Base-by-base conservation (phyloP, 495 filamentous ascomycete species). In the Penicillium taxi region DNA sequence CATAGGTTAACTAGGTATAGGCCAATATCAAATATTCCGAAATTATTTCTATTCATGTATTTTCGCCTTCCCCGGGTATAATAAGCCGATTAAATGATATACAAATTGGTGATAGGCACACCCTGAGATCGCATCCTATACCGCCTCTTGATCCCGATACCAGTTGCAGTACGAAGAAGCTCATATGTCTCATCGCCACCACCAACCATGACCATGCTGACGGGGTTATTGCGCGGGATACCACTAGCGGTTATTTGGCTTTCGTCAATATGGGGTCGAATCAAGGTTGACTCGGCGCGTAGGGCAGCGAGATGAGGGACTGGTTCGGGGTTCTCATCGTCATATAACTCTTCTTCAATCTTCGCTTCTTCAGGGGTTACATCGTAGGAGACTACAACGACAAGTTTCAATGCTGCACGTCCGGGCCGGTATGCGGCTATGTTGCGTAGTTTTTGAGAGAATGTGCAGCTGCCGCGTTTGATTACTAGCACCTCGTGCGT, bases 51-150 rank as follows among this genome's bases (percentile, higher is more conserved):
- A n/a, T 16, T 24, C 32, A 42, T 20, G 21, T 4, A 24, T 29
- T 20, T 8, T 36, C 9, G 5, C 9, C 7, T 4, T 25, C 9
- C 13, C 32, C 21, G 41, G 41, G 41, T 42, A 44, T 41, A 44
- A 29, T 21, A 25, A 34, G 34, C 16, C 19, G 31, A 39, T 50
- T 67, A 77, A 52, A 85, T 53, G 50, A 94, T 78, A 45, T 86
- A 70, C 48, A 95, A 63, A 67, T 95, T 95, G 37, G 66, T 70
- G 38, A 95, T 83, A 44, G 74, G 70, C 24, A 84, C 55, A 9
- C 89, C 90, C 58, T 87, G 82, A 39, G 86, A 91, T 44, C 80
- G 75, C 28, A 96, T 74, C 48, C 75, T 76, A 55, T 84, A 96
- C 55, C 86, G 62, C 55, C 86, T 75, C 59, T 78, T 76, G 29